Percentiles rank a stretch among this genome's conserved stretches.
phyloP scores from a whole-genome alignment of 306 rosid genomes.

The Prosopis cineraria region DNA sequence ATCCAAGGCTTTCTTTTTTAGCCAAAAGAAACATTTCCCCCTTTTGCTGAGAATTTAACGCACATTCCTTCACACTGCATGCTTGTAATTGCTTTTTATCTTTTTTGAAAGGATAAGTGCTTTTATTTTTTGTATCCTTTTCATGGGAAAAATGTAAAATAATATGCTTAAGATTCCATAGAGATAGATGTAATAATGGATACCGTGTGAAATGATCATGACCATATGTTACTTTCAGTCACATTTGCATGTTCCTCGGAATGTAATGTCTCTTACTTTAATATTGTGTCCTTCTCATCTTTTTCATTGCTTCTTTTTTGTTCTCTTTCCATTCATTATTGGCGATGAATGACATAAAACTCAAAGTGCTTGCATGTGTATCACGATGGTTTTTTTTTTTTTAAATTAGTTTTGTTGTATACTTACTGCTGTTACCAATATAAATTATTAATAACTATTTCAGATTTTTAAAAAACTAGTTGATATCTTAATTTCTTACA shows the following conservation, averaged over 20 bases:
- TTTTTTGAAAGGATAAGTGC: slow-evolving; percentile 3
- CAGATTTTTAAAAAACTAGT: too few species aligned
- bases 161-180: slow-evolving; percentile 15
- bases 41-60: not conserved
- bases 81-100: not conserved
- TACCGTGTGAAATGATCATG: slow-evolving; percentile 33
- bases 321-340: not conserved
- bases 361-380: not conserved
- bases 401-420: not conserved
- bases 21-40: not conserved
- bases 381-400: not conserved
- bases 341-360: not conserved
- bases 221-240: slow-evolving; percentile 10
- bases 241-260: slow-evolving; percentile 25
- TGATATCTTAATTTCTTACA: too few species aligned
- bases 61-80: slow-evolving; percentile 3
- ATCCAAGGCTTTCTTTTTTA: not conserved
- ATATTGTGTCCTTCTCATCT: not conserved
- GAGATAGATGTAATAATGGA: not conserved
- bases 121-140: slow-evolving; percentile 27
- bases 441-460: too few species aligned
- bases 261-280: not conserved
- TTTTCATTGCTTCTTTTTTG: not conserved
- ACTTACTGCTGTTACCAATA: too few species aligned
- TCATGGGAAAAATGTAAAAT: not conserved